Evolutionary conservation across 257 asterid genomes (phyloP).

Genomic region (Phtheirospermum japonicum): DNA sequence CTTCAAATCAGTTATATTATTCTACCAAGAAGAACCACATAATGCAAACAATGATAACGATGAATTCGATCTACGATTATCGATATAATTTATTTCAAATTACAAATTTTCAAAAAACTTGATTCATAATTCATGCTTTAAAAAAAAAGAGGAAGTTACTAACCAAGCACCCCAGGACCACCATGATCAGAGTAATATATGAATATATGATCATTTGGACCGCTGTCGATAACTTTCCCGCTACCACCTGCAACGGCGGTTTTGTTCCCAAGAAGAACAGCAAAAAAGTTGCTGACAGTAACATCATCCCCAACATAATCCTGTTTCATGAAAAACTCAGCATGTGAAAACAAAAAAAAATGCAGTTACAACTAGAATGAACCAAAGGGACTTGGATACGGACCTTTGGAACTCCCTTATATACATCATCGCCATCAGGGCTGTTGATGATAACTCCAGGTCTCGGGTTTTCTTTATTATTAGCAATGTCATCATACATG

Average conservation of each 20-base stretch:
- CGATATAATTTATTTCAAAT: too few relatives aligned
- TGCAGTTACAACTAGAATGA: conserved; percentile 13
- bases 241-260: conserved; percentile 87
- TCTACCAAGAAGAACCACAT: not conserved
- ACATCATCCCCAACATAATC: conserved; percentile 90
- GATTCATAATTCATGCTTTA: conserved; percentile 14
- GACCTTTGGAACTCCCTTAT: conserved; percentile 96
- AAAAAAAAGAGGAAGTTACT: conserved; percentile 31
- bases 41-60: not conserved
- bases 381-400: conserved; percentile 12
- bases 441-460: conserved; percentile 87
- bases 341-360: conserved; percentile 14
- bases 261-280: conserved; percentile 88
- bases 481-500: conserved; percentile 95
- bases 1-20: not conserved
- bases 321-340: conserved; percentile 43
- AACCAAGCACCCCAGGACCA: conserved; percentile 96
- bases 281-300: conserved; percentile 68
- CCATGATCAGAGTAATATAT: conserved; percentile 88
- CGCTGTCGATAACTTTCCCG: conserved; percentile 86
- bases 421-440: conserved; percentile 88
- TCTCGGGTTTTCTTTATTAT: conserved; percentile 78
- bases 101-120: not conserved
- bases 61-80: not conserved
- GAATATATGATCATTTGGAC: conserved; percentile 87